Conservation (phyloP, 2,329 filamentous ascomycete genomes). For the Epichloe gansuensis region DNA sequence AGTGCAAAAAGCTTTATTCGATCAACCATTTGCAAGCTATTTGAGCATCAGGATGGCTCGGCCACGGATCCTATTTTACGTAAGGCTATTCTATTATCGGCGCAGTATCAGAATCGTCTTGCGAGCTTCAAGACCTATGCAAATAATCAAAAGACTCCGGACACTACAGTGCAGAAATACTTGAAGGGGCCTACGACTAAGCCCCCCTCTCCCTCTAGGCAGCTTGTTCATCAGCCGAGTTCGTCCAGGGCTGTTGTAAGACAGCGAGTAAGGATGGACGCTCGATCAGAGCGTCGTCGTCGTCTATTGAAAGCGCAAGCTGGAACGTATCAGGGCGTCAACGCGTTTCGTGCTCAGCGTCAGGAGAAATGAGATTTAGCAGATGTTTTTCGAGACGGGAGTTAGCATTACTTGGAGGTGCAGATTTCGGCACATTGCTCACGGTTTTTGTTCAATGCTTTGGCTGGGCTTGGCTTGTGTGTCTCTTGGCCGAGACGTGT, state of each 20-base stretch:
- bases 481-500: not conserved
- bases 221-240: not conserved
- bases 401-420: not conserved
- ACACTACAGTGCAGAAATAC: not conserved
- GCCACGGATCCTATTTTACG: constrained; percentile 16
- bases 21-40: constrained; percentile 9
- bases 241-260: not conserved
- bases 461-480: not conserved
- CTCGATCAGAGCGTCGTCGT: constrained; percentile 4
- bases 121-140: constrained; percentile 9
- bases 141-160: not conserved
- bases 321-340: constrained; percentile 15
- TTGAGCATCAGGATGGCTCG: constrained; percentile 8
- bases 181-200: not conserved
- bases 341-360: constrained; percentile 13
- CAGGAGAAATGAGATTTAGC: not conserved
- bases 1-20: constrained; percentile 7
- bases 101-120: constrained; percentile 10
- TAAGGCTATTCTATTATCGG: constrained; percentile 16
- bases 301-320: constrained; percentile 4
- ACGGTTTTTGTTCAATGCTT: not conserved
- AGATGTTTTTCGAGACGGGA: not conserved
- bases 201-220: not conserved
- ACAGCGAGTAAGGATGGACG: constrained; percentile 2
- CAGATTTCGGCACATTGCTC: not conserved